Base-by-base conservation (phyloP, 1,284 basidiomycete genomes). In the Malassezia equina region DNA sequence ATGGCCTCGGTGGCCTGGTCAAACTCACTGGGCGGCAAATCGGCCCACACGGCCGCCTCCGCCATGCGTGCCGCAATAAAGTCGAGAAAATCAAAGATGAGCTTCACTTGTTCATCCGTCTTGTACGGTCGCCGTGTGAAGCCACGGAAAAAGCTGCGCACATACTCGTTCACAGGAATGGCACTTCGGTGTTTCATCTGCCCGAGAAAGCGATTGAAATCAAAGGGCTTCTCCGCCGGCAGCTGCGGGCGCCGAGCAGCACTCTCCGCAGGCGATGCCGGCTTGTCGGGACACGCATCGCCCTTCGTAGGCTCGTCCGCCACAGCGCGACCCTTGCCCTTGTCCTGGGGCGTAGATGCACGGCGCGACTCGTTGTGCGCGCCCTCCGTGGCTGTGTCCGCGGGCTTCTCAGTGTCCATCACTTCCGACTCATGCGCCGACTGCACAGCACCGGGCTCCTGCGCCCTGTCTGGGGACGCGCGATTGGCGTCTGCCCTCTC, bases 1-100 rank as follows among this genome's bases (percentile, higher is more conserved):
- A 98, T 96, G 48, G 90, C 91, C 77, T 98, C 93, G 78, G 90
- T 83, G 0, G 91, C 90, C 66, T 95, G 91, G 58, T 96, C 94
- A 65, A 98, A 95, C 73, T 98, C 91, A 4, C 78, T 78, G 23
- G 88, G 84, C 4, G 82, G 79, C 4, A 68, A 54, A 7, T 52
- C 55, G 19, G 63, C 58, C 67, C 68, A 74, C 11, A 71, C 59
- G 29, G 62, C 59, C 42, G 64, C 63, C 46, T 71, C 63, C 19
- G 61, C 33, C 71, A 74, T 74, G 39, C 62, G 62, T 6, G 56
- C 66, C 1, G 69, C 58, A 46, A 74, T 74, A 49, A 74, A 73
- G 58, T 66, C 67, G 52, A 74, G 66, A 43, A 74, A 74, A 57
- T 74, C 71, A 51, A 70, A 71, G 59, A 74, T 73, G 33, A 74